Base-by-base conservation (phyloP, 1,284 basidiomycete genomes). In the Sanghuangporus sanghuang region DNA sequence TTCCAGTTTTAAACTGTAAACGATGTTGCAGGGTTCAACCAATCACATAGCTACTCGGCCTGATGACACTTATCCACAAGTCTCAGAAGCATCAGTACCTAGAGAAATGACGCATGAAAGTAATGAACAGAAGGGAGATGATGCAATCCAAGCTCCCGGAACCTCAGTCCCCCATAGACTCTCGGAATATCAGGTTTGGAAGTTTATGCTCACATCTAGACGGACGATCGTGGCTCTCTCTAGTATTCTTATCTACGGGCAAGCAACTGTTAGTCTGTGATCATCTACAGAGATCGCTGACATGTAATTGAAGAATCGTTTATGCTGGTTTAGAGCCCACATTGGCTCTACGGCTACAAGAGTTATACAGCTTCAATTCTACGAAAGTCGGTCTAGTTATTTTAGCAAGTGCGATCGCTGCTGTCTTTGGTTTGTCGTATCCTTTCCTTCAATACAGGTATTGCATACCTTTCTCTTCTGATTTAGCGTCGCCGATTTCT, bases 371-470 rank as follows among this genome's bases (percentile, higher is more conserved):
- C n/a, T 81, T 89, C 62, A 71, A 82, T 67, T 80, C 89, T 0
- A 74, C 77, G 5, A 80, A 82, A 71, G 85, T 92, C 23, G 91
- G 92, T 2, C 69, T 92, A 9, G 80, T 92, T 14, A 90, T 87
- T 71, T 77, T 93, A 56, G 88, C 85, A 8, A 82, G 83, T n/a
- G 82, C 89, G 23, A 74, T 88, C 7, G 90, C 90, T 0, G 84
- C 85, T 0, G 69, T 90, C 12, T 74, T 89, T 61, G 87, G 89
- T 88, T 21, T 68, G 62, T 81, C n/a, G 48, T 42, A 32, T 46
- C 48, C 57, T 27, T 8, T 40, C 56, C 35, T 39, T 35, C 18
- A 32, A 8, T 12, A 3, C n/a, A 52, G 27, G 21, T 39, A 21
- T 53, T 27, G n/a, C 46, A 14, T 18, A 18, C 18, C 44, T 49